Base-by-base conservation (phyloP, 371 early-diverging fungal genomes). In the Mucor irregularis region DNA sequence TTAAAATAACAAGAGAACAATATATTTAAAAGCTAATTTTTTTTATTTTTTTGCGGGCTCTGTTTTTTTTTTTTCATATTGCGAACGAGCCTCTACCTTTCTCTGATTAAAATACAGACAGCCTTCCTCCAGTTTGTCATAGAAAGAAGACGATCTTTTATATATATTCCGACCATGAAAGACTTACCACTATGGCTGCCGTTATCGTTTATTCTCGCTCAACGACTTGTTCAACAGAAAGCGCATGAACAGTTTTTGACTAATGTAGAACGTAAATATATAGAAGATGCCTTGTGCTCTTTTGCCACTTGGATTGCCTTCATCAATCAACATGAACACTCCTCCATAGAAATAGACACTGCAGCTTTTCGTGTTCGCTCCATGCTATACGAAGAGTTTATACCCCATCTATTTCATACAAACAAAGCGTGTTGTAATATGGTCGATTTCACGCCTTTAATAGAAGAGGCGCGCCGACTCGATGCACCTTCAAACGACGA, bases 301-400 rank as follows among this genome's bases (percentile, higher is more conserved):
- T 55, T 73, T 35, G 69, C 74, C 13, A 73, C 66, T 11, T 83
- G 83, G 83, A 70, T 64, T 25, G 68, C 63, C 35, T 81, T 83
- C 35, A 79, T 81, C 54, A 71, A 66, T n/a, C 66, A 66, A 37
- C n/a, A 13, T n/a, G 66, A 49, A n/a, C 48, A 51, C 11, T 37
- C 29, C n/a, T 47, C 48, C n/a, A 35, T 25, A 29, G 63, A 66
- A 38, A 38, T 60, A 19, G 53, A 55, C 6, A 59, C 60, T 6
- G 47, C 86, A 3, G 80, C 82, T 10, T 81, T 85, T 59, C 82
- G 89, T 47, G 83, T 84, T 26, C 81, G 91, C 42, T 67, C 86
- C 17, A 84, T 88, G 77, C 78, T 91, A 6, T 87, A 84, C 63
- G 91, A 91, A 62, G 88, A 90, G 53, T 64, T 84, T 49, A 69